Conservation (phyloP, 2,329 filamentous ascomycete species). For the Coniella vitis region DNA sequence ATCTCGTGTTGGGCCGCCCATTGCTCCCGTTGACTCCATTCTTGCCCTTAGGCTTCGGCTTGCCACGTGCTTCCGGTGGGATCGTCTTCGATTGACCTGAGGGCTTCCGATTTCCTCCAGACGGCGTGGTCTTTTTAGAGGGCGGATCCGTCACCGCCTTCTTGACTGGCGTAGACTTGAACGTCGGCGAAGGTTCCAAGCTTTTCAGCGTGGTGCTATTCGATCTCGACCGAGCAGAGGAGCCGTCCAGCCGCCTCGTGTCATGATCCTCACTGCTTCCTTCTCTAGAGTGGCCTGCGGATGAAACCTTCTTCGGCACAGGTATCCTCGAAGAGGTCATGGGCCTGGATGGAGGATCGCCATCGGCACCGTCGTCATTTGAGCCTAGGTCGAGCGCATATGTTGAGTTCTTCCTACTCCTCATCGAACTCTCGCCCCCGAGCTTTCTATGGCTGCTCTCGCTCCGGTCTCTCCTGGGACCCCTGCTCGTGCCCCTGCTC, state of each 20-base stretch:
- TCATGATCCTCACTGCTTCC: slow-evolving; percentile 47
- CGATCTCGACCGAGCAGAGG: slow-evolving; percentile 55
- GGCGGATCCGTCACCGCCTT: slow-evolving; percentile 43
- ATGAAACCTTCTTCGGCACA: slow-evolving; percentile 71
- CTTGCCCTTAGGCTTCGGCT: slow-evolving; percentile 60
- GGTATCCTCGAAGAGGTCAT: slow-evolving; percentile 78
- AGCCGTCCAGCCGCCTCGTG: slow-evolving; percentile 51
- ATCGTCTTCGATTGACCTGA: slow-evolving; percentile 36
- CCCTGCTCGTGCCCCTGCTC: slow-evolving; percentile 42
- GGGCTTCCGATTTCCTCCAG: slow-evolving; percentile 34
- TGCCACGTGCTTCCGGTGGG: slow-evolving; percentile 44
- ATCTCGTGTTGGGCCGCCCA: slow-evolving; percentile 55
- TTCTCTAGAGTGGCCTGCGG: slow-evolving; percentile 61
- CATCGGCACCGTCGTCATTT: slow-evolving; percentile 50
- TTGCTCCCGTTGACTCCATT: slow-evolving; percentile 44
- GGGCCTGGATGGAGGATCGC: slow-evolving; percentile 42
- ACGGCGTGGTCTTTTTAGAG: slow-evolving; percentile 42
- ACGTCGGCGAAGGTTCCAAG: slow-evolving; percentile 40
- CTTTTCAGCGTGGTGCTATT: slow-evolving; percentile 57
- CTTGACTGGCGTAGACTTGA: slow-evolving; percentile 27
- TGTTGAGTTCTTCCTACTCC: slow-evolving; percentile 42
- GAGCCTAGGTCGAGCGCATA: slow-evolving; percentile 26
- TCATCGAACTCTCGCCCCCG: slow-evolving; percentile 23
- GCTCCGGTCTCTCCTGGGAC: slow-evolving; percentile 35
- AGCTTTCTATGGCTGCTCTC: slow-evolving; percentile 27